Evolutionary conservation across 768 basidiomycete species (phyloP).

Genomic region (Heimioporus sp.): DNA sequence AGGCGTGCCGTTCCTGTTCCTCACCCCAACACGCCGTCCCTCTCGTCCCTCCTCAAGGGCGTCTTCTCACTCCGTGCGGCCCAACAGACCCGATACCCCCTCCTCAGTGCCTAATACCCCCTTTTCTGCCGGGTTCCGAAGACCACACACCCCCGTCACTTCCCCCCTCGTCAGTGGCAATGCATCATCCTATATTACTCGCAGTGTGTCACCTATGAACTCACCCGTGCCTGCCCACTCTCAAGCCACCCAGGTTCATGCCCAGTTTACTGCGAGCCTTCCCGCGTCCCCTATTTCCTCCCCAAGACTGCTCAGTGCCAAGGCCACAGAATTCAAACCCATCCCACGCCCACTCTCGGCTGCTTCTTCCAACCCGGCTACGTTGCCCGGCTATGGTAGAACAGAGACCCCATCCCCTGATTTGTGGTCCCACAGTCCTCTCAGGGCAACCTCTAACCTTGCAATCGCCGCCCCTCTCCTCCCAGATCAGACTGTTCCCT

Average conservation of each 20-base stretch:
- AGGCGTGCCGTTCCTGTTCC: conserved; percentile 78
- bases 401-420: conserved; percentile 88
- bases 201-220: conserved; percentile 54
- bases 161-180: conserved; percentile 70
- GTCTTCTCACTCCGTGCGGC: conserved; percentile 63
- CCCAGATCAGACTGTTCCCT: conserved; percentile 55
- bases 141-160: conserved; percentile 76
- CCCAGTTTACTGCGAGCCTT: conserved; percentile 75
- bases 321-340: conserved; percentile 87
- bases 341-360: conserved; percentile 79
- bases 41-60: conserved; percentile 82
- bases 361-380: conserved; percentile 52
- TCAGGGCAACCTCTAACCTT: conserved; percentile 75
- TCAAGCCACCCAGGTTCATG: conserved; percentile 51
- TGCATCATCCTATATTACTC: conserved; percentile 53
- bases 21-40: conserved; percentile 77
- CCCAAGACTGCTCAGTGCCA: conserved; percentile 83
- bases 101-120: conserved; percentile 75
- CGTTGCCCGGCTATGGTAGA: conserved; percentile 46
- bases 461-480: conserved; percentile 90
- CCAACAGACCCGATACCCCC: conserved; percentile 76
- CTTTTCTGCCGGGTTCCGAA: conserved; percentile 67
- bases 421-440: conserved; percentile 76
- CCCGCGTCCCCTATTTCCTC: conserved; percentile 84
- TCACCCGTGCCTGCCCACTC: conserved; percentile 65